phyloP scores from a whole-genome alignment of 2,329 filamentous ascomycete species.

The Hymenoscyphus occultus region DNA sequence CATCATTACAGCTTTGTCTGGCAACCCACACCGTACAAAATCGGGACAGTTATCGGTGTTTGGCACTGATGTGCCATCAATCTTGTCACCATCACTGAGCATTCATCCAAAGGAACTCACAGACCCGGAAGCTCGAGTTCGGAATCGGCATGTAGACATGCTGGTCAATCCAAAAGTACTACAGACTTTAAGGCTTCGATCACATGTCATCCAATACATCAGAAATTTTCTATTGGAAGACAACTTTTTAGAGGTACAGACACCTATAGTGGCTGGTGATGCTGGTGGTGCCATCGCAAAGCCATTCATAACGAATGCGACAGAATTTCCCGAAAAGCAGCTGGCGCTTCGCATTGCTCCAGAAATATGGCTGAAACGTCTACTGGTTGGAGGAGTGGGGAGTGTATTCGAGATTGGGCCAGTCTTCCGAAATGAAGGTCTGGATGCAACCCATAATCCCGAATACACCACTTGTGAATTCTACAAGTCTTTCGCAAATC shows the following conservation, averaged over 20 bases:
- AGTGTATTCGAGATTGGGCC: conserved; percentile 91
- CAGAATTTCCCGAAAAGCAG: conserved; percentile 68
- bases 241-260: conserved; percentile 83
- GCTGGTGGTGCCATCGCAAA: conserved; percentile 86
- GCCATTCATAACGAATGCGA: conserved; percentile 78
- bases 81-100: conserved; percentile 76
- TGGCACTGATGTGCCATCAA: conserved; percentile 63
- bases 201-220: conserved; percentile 70
- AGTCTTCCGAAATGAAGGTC: conserved; percentile 87
- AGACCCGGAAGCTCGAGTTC: conserved; percentile 68
- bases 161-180: conserved; percentile 68
- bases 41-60: conserved; percentile 75
- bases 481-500: conserved; percentile 80
- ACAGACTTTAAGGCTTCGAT: conserved; percentile 70
- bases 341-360: conserved; percentile 85
- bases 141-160: conserved; percentile 82
- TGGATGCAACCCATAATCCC: conserved; percentile 90
- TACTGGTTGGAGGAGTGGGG: conserved; percentile 85
- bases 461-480: conserved; percentile 98
- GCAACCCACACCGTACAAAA: conserved; percentile 64
- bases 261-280: conserved; percentile 77
- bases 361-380: conserved; percentile 89
- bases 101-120: conserved; percentile 69
- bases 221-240: conserved; percentile 69
- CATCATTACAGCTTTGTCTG: conserved; percentile 53